phyloP scores from a whole-genome alignment of 805 yeast genomes.

The Pichia eremophila region DNA sequence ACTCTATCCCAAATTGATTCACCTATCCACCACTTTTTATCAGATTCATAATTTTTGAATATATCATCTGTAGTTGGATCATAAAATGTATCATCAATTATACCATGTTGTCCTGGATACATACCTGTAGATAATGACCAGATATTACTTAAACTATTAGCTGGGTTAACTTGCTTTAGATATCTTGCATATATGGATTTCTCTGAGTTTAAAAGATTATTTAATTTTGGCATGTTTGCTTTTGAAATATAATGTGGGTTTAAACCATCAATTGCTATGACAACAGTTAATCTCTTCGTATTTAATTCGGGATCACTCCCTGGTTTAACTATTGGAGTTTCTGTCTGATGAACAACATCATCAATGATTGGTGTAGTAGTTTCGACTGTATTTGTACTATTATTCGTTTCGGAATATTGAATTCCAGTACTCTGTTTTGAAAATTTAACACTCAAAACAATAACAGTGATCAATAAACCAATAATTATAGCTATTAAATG shows the following conservation, averaged over 20 bases:
- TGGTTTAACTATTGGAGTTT: background rate
- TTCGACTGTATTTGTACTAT: background rate
- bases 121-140: constrained; percentile 87
- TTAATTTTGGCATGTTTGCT: constrained; percentile 61
- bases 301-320: no score
- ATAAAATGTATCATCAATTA: constrained; percentile 72
- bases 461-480: background rate
- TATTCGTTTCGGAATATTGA: background rate
- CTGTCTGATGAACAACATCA: background rate
- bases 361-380: background rate
- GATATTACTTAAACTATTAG: constrained; percentile 86
- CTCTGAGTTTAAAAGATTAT: constrained; percentile 41
- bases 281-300: constrained; percentile 35
- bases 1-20: constrained; percentile 64
- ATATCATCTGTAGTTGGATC: constrained; percentile 48
- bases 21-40: constrained; percentile 76
- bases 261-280: constrained; percentile 80
- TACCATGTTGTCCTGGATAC: constrained; percentile 77
- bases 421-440: background rate
- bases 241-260: constrained; percentile 78
- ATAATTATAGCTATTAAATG: background rate
- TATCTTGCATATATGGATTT: constrained; percentile 64
- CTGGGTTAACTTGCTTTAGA: constrained; percentile 81
- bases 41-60: constrained; percentile 45
- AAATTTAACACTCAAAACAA: background rate